phyloP scores from a whole-genome alignment of 2,329 filamentous ascomycete species.

The Hawksworthiomyces lignivorus region DNA sequence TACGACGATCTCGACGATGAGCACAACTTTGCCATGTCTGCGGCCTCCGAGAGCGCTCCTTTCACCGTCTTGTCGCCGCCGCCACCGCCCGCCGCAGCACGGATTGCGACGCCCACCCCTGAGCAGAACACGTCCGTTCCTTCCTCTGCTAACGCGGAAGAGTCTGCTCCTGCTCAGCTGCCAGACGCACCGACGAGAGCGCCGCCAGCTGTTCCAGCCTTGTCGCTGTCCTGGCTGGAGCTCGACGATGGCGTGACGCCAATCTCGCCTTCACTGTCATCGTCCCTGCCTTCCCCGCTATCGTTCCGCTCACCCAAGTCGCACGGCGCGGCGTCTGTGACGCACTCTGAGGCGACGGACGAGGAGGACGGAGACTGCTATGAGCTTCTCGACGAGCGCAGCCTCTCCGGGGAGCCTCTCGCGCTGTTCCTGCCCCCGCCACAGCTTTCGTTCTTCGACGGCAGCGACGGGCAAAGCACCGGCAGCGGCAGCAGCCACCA shows the following conservation, averaged over 20 bases:
- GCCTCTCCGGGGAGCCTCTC: not conserved
- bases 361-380: conserved; percentile 4
- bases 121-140: too few relatives aligned
- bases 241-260: conserved; percentile 19
- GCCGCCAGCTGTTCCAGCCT: conserved; percentile 7
- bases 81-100: conserved; percentile 28
- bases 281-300: conserved; percentile 32
- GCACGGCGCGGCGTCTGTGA: conserved; percentile 25
- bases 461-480: not conserved
- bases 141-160: too few relatives aligned
- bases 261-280: conserved; percentile 22
- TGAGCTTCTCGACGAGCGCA: not conserved
- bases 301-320: conserved; percentile 29
- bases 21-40: conserved; percentile 46
- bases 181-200: conserved; percentile 4
- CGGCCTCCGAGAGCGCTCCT: conserved; percentile 35
- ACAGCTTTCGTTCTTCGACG: not conserved
- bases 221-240: conserved; percentile 13
- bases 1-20: conserved; percentile 40
- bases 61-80: conserved; percentile 47
- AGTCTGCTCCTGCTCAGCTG: not conserved
- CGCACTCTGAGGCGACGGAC: conserved; percentile 2
- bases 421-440: conserved; percentile 4
- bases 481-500: conserved; percentile 7
- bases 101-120: conserved; percentile 16